Base-by-base conservation (phyloP, 2,329 filamentous ascomycete genomes). In the Exophiala phaeomuriformis region DNA sequence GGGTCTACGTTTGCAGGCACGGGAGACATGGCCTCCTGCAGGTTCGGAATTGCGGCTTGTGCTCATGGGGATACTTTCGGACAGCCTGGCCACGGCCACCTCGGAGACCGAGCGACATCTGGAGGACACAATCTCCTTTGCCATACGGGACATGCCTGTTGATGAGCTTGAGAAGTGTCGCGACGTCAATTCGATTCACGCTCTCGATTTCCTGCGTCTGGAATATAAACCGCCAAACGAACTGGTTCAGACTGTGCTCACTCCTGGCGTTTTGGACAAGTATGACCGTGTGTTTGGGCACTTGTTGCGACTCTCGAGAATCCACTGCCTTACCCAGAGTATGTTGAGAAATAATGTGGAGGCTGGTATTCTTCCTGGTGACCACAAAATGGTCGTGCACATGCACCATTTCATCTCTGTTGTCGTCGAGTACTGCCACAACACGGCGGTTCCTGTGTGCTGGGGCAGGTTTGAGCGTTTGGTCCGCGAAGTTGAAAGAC, bases 21-120 rank as follows among this genome's bases (percentile, higher is more conserved):
- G 89, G 63, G 83, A 88, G 51, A 88, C 78, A 32, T 97, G 93
- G 93, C 93, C 93, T 29, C 93, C 93, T 3, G 90, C 90, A 28
- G 94, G 88, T 67, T 96, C 90, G 0, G 93, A 97, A 67, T 73
- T 98, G n/a, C 82, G 90, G 6, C 76, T 97, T 3, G 88, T 88
- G 0, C 75, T 98, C 12, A 94, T 90, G 79, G 90, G 89, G 0
- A 79, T 97, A 0, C 73, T 97, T 4, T 78, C 80, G 1, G 90
- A 96, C 59, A 88, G 82, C 59, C 88, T 89, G 4, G 45, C 40
- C 2, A 42, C 5, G 5, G 45, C 40, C 10, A 36, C 40, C 2
- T 39, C 5, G 3, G 45, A 33, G 9, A 36, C 28, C 31, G 36
- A 52, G 6, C 45, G 39, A 10, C 8, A 12, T 28, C 36, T 62